These are phyloP conservation scores for Elsinoe australis DNA, from an alignment of 2,329 filamentous ascomycete genomes.

Conservation along the genomic window DNA sequence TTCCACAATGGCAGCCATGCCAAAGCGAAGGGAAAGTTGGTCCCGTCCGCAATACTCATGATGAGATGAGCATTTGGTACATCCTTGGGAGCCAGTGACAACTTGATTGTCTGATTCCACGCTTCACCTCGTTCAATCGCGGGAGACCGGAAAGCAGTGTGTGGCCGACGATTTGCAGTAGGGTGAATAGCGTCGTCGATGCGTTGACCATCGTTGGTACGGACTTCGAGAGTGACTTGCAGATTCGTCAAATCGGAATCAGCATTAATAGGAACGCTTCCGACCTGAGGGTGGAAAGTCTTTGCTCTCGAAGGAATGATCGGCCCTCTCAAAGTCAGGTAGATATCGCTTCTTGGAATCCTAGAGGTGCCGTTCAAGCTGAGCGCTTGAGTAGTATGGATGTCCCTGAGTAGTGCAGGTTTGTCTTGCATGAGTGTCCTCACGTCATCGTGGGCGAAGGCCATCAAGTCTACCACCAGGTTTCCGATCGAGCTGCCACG, in stretches of 20 bases:
- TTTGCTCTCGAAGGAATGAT: constrained; percentile 61
- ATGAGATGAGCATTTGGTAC: constrained; percentile 79
- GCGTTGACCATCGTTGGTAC: constrained; percentile 66
- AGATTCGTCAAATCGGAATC: constrained; percentile 63
- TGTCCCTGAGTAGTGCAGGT: constrained; percentile 75
- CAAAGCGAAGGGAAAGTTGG: constrained; percentile 80
- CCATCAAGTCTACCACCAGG: constrained; percentile 68
- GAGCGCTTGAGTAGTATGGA: constrained; percentile 77
- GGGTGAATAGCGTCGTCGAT: constrained; percentile 83
- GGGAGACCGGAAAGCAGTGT: constrained; percentile 83
- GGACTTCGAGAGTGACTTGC: constrained; percentile 83
- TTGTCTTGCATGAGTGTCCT: constrained; percentile 76
- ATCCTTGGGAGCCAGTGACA: constrained; percentile 70
- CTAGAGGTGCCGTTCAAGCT: constrained; percentile 89
- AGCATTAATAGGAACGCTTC: constrained; percentile 66
- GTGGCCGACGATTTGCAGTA: constrained; percentile 67
- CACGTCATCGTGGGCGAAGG: constrained; percentile 70
- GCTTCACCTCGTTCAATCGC: constrained; percentile 68
- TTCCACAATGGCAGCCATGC: constrained; percentile 94
- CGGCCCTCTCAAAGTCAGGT: constrained; percentile 74
- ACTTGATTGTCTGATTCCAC: constrained; percentile 82
- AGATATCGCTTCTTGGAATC: constrained; percentile 86
- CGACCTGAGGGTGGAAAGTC: constrained; percentile 64
- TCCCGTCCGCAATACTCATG: constrained; percentile 80
- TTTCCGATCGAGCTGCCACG: constrained; percentile 21